Base-by-base conservation (phyloP, 139 green algal genomes). In the Closterium sp. region DNA sequence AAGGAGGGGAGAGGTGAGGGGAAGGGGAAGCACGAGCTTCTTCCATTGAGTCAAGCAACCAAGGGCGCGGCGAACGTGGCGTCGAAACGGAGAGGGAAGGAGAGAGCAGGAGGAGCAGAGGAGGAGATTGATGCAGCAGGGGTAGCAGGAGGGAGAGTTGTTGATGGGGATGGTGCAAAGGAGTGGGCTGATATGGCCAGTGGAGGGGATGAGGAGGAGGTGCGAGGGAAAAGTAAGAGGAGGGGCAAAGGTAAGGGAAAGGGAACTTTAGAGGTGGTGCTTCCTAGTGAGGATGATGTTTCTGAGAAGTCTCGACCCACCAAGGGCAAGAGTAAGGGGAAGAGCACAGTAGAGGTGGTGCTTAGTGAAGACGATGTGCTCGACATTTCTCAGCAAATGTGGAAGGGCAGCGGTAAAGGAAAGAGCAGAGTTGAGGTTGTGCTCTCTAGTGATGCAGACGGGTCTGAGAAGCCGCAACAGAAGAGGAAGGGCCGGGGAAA, bases 261-360 rank as follows among this genome's bases (percentile, higher is more conserved):
- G 17, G 5, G 17, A 13, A 27, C 17, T 0, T 4, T 79, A 24
- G 62, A 79, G 62, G 62, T 79, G 1, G 17, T 79, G 62, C 62
- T 90, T 29, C 9, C 62, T n/a, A 45, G 88, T 70, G 13, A 92
- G 90, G 79, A 91, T 95, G 94, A 98, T 97, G 21, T 50, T 11
- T 50, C 7, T 9, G 38, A 50, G 7, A 50, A 17, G 38, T 13
- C 38, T 13, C 38, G 13, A 50, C 11, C 11, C 6, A 50, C 4
- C 7, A 50, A 13, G 38, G 38, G 5, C 7, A 50, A 13, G 38
- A 9, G 5, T 9, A 50, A 50, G 38, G 38, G 38, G 5, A 50
- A 50, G 13, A 50, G 38, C 38, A 50, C 38, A 7, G 0, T 50
- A 1, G 38, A 50, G 38, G 38, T 50, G 32, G 32, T 38, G 32